phyloP scores from a whole-genome alignment of 352 stramenopile genomes.

The Globisporangium recalcitrans region DNA sequence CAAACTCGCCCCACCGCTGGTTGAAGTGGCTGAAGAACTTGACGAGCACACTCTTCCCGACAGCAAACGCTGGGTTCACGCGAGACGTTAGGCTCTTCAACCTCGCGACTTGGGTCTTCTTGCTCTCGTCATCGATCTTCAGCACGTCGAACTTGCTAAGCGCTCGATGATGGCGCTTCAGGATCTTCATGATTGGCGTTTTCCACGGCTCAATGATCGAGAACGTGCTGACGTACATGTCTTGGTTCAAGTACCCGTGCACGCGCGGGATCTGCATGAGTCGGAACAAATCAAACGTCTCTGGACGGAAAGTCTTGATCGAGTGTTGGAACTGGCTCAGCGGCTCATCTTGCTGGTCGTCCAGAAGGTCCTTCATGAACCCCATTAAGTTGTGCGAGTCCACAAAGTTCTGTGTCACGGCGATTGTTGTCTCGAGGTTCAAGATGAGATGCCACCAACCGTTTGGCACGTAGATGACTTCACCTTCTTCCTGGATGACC shows the following conservation, averaged over 20 bases:
- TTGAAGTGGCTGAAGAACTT: conserved; percentile 88
- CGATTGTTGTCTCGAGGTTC: conserved; percentile 93
- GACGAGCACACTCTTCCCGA: conserved; percentile 52
- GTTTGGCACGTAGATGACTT: conserved; percentile 96
- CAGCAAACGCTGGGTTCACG: conserved; percentile 71
- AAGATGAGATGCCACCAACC: conserved; percentile 98
- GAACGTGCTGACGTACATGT: conserved; percentile 61
- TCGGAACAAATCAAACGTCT: conserved; percentile 65
- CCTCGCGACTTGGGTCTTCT: conserved; percentile 32
- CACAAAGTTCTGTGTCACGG: conserved; percentile 95
- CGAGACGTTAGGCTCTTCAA: conserved; percentile 66
- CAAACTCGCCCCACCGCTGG: conserved; percentile 74
- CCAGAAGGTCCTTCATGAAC: conserved; percentile 69
- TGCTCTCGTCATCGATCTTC: conserved; percentile 7
- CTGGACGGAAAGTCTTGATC: conserved; percentile 36
- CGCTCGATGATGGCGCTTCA: conserved; percentile 51
- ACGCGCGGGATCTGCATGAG: conserved; percentile 49
- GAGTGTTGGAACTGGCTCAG: conserved; percentile 50
- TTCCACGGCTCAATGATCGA: conserved; percentile 57
- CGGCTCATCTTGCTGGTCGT: conserved; percentile 55
- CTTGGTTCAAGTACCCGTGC: conserved; percentile 57
- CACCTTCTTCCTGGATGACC: conserved; percentile 89
- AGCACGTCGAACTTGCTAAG: conserved; percentile 17
- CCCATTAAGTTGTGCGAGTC: conserved; percentile 75
- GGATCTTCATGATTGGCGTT: conserved; percentile 41